Percentiles rank a stretch among this genome's conserved stretches.
Evolutionary conservation across 2,329 filamentous ascomycete genomes (phyloP).

Genomic region (Intubia oerlemansii): DNA sequence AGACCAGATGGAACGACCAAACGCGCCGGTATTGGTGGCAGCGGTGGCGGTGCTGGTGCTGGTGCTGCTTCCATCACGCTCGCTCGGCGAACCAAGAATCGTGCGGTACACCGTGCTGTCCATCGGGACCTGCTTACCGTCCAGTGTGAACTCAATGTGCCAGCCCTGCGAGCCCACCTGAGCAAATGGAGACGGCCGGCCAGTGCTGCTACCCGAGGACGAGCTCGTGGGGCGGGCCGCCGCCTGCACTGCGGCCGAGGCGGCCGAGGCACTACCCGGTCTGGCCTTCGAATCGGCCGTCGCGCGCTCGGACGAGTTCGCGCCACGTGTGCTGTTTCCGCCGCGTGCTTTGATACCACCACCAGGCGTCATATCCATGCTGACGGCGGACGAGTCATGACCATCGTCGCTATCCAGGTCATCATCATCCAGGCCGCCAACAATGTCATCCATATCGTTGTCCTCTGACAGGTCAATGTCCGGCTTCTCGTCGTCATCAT

Average conservation of each 20-base stretch:
- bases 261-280: no score
- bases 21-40: no score
- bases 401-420: no score
- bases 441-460: slow-evolving; percentile 58
- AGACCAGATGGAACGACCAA: slow-evolving; percentile 74
- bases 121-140: slow-evolving; percentile 63
- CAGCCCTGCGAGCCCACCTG: slow-evolving; percentile 93
- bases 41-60: no score
- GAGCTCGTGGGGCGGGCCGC: no score
- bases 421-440: slow-evolving; percentile 83
- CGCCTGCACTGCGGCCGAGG: no score
- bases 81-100: no score
- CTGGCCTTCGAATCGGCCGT: no score
- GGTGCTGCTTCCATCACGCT: no score
- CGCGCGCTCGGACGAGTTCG: no score
- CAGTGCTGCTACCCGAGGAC: no score
- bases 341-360: slow-evolving; percentile 81
- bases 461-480: slow-evolving; percentile 35
- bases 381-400: slow-evolving; percentile 74
- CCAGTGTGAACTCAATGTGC: slow-evolving; percentile 90
- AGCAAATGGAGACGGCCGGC: no score
- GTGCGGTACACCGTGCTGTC: slow-evolving; percentile 95
- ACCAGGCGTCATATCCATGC: slow-evolving; percentile 67
- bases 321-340: slow-evolving; percentile 73
- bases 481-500: slow-evolving; percentile 42